Evolutionary conservation across 768 basidiomycete genomes (phyloP).

Genomic region (Phallus indusiatus): DNA sequence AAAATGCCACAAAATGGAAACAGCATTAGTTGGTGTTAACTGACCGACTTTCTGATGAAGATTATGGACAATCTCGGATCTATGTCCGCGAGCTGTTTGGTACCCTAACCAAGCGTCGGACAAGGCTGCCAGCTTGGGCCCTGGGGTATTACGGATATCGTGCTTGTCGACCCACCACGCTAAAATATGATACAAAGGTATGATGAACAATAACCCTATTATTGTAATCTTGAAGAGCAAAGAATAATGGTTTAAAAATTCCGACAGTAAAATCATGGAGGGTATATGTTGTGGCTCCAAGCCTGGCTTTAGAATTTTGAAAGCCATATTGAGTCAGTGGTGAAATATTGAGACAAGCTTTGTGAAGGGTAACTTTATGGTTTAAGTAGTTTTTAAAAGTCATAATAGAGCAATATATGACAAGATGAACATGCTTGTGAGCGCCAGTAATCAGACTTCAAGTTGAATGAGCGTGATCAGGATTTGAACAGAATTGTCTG

Average conservation of each 20-base stretch:
- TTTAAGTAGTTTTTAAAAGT: too few relatives aligned
- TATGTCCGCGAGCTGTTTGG: slow-evolving; percentile 53
- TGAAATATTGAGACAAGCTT: too few relatives aligned
- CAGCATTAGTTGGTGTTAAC: slow-evolving; percentile 11
- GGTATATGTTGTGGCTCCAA: background rate
- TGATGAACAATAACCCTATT: background rate
- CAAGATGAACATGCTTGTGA: too few relatives aligned
- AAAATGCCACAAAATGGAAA: background rate
- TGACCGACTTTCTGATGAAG: slow-evolving; percentile 67
- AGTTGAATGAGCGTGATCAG: too few relatives aligned
- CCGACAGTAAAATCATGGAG: background rate
- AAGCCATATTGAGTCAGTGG: too few relatives aligned
- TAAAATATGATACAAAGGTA: slow-evolving; percentile 23
- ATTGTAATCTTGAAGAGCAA: background rate
- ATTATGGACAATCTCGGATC: slow-evolving; percentile 64
- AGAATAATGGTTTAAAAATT: background rate
- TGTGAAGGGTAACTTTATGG: too few relatives aligned
- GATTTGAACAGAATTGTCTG: too few relatives aligned
- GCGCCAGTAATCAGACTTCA: too few relatives aligned
- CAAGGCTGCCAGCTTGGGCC: slow-evolving; percentile 62
- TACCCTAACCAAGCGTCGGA: slow-evolving; percentile 67
- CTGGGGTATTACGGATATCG: slow-evolving; percentile 51
- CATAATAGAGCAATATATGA: too few relatives aligned
- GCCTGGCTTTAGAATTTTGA: too few relatives aligned
- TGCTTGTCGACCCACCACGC: slow-evolving; percentile 50